Conservation (phyloP, 192 early-diverging fungal species). For the Coemansia sp. region DNA sequence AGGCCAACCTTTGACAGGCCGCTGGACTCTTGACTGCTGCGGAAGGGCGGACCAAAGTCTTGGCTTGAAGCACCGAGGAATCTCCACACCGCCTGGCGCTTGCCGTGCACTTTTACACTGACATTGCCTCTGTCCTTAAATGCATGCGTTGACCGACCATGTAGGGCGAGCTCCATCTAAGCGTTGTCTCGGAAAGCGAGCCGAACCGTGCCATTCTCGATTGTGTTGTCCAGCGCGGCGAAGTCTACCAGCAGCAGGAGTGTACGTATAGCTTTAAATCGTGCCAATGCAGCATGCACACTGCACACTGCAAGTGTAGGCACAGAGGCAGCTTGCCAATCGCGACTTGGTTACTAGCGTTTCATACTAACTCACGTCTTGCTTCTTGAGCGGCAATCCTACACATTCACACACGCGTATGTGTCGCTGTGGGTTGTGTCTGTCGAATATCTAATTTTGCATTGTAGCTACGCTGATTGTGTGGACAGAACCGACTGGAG, state of each 20-base stretch:
- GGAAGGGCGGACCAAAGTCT: neutral
- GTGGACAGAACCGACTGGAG: slow-evolving; percentile 68
- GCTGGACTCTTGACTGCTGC: neutral
- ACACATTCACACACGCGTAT: neutral
- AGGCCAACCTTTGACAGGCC: neutral
- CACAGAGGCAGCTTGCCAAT: neutral
- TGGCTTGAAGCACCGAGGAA: neutral
- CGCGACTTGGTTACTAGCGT: neutral
- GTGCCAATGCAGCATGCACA: neutral
- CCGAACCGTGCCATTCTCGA: slow-evolving; percentile 63
- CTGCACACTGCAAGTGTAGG: neutral
- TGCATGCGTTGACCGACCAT: slow-evolving; percentile 6
- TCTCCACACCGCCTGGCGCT: neutral
- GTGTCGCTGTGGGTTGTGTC: neutral
- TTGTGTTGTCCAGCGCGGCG: slow-evolving; percentile 68
- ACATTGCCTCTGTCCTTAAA: slow-evolving; percentile 1
- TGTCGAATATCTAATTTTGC: slow-evolving; percentile 2
- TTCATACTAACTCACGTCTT: neutral
- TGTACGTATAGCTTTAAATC: slow-evolving; percentile 52
- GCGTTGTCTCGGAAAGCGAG: slow-evolving; percentile 63
- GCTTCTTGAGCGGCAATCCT: neutral
- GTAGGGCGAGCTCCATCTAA: slow-evolving; percentile 61
- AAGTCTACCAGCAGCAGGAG: slow-evolving; percentile 83
- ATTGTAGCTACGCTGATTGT: slow-evolving; percentile 85
- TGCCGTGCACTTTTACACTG: slow-evolving; percentile 9